These are phyloP conservation scores for Lachancea thermotolerans DNA, from an alignment of 805 yeast species.

Conservation along the genomic window DNA sequence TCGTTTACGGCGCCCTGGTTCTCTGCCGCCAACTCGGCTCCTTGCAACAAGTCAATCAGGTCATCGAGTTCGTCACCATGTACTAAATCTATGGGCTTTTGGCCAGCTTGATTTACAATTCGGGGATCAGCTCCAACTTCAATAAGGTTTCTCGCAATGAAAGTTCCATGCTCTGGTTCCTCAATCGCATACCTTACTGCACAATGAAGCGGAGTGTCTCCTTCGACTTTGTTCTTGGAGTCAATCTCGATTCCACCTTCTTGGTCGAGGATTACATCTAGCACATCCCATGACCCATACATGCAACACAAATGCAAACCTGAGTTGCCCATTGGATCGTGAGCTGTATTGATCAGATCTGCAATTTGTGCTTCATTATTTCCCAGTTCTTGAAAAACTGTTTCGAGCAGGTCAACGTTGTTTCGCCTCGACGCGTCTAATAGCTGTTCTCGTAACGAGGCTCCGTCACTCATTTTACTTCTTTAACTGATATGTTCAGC, in stretches of 20 bases:
- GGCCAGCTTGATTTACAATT: slow-evolving; percentile 50
- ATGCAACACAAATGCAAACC: slow-evolving; percentile 77
- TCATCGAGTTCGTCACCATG: slow-evolving; percentile 46
- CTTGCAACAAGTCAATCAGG: slow-evolving; percentile 58
- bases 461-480: slow-evolving; percentile 46
- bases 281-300: slow-evolving; percentile 78
- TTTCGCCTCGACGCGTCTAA: slow-evolving; percentile 85
- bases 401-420: slow-evolving; percentile 65
- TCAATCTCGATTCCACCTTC: slow-evolving; percentile 84
- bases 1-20: slow-evolving; percentile 30
- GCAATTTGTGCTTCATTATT: slow-evolving; percentile 33
- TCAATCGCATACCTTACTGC: slow-evolving; percentile 71
- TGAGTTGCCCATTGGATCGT: slow-evolving; percentile 72
- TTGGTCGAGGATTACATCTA: slow-evolving; percentile 75
- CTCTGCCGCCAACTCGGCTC: slow-evolving; percentile 72
- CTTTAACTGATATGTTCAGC: too few species aligned
- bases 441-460: slow-evolving; percentile 68
- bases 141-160: slow-evolving; percentile 68
- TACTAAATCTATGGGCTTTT: slow-evolving; percentile 70
- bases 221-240: slow-evolving; percentile 61
- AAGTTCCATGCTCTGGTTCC: slow-evolving; percentile 81
- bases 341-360: slow-evolving; percentile 57
- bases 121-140: slow-evolving; percentile 90
- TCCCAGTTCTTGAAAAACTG: slow-evolving; percentile 42
- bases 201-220: slow-evolving; percentile 84